phyloP scores from a whole-genome alignment of 1,284 basidiomycete species.

The Ceratobasidium sp. region DNA sequence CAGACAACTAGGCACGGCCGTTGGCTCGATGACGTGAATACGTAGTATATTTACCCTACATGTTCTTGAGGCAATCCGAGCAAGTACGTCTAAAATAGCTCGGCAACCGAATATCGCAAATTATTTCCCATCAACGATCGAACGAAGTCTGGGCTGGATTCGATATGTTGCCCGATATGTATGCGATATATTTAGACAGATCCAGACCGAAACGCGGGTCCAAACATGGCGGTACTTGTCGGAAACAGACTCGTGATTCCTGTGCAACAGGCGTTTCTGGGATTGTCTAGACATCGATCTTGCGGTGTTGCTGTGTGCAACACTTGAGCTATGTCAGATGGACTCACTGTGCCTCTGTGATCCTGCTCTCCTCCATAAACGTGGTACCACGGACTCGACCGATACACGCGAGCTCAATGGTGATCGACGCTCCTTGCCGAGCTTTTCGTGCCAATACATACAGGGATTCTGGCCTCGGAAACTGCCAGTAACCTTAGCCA shows the following conservation, averaged over 20 bases:
- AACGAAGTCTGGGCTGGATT: neutral
- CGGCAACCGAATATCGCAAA: conserved; percentile 9
- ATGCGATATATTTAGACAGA: neutral
- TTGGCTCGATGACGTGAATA: conserved; percentile 1
- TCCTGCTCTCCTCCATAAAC: too few relatives aligned
- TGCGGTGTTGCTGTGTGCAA: neutral
- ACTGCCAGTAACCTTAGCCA: too few relatives aligned
- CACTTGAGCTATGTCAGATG: too few relatives aligned
- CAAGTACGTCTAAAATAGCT: conserved; percentile 16
- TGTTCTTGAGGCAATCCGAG: conserved; percentile 3
- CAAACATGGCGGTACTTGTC: neutral
- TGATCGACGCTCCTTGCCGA: too few relatives aligned
- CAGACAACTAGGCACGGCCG: neutral
- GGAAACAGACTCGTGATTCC: neutral
- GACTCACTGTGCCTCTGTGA: too few relatives aligned
- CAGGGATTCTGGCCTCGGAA: too few relatives aligned
- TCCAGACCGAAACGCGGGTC: neutral
- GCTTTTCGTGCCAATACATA: too few relatives aligned
- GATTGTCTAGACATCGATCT: neutral
- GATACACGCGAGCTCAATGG: too few relatives aligned
- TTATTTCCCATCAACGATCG: neutral
- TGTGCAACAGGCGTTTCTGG: neutral
- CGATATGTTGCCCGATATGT: neutral
- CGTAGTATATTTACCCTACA: neutral
- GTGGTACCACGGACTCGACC: too few relatives aligned